These are phyloP conservation scores for Arthrobotrys pseudoclavata DNA, from an alignment of 2,329 filamentous ascomycete species.

Conservation along the genomic window DNA sequence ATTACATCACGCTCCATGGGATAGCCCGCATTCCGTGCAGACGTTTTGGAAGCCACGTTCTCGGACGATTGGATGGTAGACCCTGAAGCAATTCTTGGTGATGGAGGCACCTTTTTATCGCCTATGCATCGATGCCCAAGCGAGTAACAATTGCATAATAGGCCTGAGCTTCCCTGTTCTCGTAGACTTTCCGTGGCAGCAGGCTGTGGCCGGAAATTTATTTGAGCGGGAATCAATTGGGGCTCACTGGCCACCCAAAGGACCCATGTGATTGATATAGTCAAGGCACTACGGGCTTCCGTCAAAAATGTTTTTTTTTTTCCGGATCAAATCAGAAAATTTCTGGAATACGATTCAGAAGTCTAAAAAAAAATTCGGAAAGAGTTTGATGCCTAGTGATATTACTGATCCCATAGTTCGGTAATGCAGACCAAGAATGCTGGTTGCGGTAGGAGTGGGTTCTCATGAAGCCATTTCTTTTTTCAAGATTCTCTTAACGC, in stretches of 20 bases:
- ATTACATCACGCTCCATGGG: slow-evolving; percentile 46
- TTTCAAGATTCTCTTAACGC: slow-evolving; percentile 18
- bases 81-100: slow-evolving; percentile 12
- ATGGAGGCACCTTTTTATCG: slow-evolving; percentile 20
- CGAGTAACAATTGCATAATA: slow-evolving; percentile 42
- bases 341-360: slow-evolving; percentile 6
- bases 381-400: slow-evolving; percentile 4
- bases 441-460: slow-evolving; percentile 26
- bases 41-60: slow-evolving; percentile 46
- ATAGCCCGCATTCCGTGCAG: slow-evolving; percentile 1
- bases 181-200: slow-evolving; percentile 29
- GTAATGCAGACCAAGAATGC: slow-evolving; percentile 52
- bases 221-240: slow-evolving; percentile 1
- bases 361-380: neutral
- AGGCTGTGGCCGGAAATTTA: slow-evolving; percentile 44
- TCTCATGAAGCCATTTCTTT: slow-evolving; percentile 3
- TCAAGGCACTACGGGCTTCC: slow-evolving; percentile 26
- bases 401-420: slow-evolving; percentile 20
- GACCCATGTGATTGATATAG: slow-evolving; percentile 40
- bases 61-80: slow-evolving; percentile 44
- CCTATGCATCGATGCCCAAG: slow-evolving; percentile 32
- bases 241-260: slow-evolving; percentile 37
- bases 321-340: slow-evolving; percentile 5
- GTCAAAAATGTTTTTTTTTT: neutral
- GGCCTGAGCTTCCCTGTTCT: slow-evolving; percentile 20